Percentiles rank a stretch among this genome's conserved stretches.
Conservation (phyloP, 2,329 filamentous ascomycete species). For the Colletotrichum abscissum region DNA sequence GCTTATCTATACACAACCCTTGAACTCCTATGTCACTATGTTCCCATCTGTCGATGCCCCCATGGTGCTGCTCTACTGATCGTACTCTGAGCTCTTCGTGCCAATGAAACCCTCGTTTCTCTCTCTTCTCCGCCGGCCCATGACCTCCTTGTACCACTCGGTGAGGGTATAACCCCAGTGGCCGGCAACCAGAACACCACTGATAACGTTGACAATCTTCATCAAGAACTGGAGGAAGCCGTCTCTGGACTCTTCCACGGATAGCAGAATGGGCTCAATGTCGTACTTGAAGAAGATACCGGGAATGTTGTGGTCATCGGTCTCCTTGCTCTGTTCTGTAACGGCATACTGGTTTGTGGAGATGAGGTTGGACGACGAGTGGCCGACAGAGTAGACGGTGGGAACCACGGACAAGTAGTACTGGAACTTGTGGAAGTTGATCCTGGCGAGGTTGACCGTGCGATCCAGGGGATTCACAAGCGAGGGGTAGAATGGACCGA, state of each 20-base stretch:
- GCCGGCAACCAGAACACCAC: slow-evolving; percentile 90
- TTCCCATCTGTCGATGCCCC: background rate
- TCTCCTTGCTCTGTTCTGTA: slow-evolving; percentile 82
- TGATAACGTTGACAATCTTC: slow-evolving; percentile 89
- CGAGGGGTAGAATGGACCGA: slow-evolving; percentile 95
- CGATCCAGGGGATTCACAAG: slow-evolving; percentile 94
- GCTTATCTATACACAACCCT: slow-evolving; percentile 28
- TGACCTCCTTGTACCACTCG: slow-evolving; percentile 75
- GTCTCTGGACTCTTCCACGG: slow-evolving; percentile 84
- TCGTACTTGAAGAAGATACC: slow-evolving; percentile 99
- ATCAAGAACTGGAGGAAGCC: slow-evolving; percentile 80
- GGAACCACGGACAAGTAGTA: slow-evolving; percentile 97
- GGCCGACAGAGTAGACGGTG: slow-evolving; percentile 83
- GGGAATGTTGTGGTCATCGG: slow-evolving; percentile 79
- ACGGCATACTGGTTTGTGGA: slow-evolving; percentile 98
- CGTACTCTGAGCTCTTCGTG: slow-evolving; percentile 32
- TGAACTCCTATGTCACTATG: slow-evolving; percentile 25
- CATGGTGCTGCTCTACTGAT: slow-evolving; percentile 22
- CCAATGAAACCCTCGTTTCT: slow-evolving; percentile 45
- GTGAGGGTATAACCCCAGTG: slow-evolving; percentile 91
- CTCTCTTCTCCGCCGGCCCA: slow-evolving; percentile 60
- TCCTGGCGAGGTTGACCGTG: slow-evolving; percentile 80
- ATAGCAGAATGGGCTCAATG: slow-evolving; percentile 93
- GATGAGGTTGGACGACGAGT: slow-evolving; percentile 67
- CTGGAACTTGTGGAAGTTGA: slow-evolving; percentile 95